These are phyloP conservation scores for Megacollybia marginata DNA, from an alignment of 768 basidiomycete species.

Conservation along the genomic window DNA sequence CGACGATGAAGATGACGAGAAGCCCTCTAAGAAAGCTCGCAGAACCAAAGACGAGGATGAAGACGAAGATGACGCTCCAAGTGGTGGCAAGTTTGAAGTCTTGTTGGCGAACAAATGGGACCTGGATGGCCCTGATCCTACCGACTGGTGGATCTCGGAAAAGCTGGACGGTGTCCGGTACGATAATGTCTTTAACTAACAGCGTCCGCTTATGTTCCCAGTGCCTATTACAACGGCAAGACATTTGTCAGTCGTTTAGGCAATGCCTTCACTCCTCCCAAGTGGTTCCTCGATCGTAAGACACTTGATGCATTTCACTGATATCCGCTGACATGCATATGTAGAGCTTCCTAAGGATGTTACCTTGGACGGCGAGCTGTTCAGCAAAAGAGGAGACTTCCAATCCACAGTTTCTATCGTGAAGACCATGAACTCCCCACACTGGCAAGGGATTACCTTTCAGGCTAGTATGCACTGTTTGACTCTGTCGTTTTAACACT, in stretches of 20 bases:
- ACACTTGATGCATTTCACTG: conserved; percentile 1
- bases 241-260: conserved; percentile 48
- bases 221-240: conserved; percentile 49
- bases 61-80: conserved; percentile 22
- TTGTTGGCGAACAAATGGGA: conserved; percentile 55
- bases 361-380: conserved; percentile 55
- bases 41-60: conserved; percentile 20
- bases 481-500: not conserved
- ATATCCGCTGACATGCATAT: not conserved
- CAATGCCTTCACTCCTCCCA: conserved; percentile 49
- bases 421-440: conserved; percentile 48
- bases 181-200: conserved; percentile 7
- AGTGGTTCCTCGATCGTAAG: conserved; percentile 52
- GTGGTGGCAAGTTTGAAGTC: conserved; percentile 28
- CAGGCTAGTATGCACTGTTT: conserved; percentile 27
- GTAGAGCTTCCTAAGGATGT: conserved; percentile 46
- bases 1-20: conserved; percentile 6
- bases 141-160: conserved; percentile 57
- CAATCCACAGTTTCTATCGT: conserved; percentile 54
- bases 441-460: conserved; percentile 49
- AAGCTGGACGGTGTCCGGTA: conserved; percentile 57
- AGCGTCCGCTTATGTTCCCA: conserved; percentile 9
- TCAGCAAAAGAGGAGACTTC: conserved; percentile 49
- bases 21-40: conserved; percentile 13
- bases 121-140: conserved; percentile 39